These are phyloP conservation scores for Epichloe amarillans DNA, from an alignment of 2,329 filamentous ascomycete genomes.

Conservation along the genomic window DNA sequence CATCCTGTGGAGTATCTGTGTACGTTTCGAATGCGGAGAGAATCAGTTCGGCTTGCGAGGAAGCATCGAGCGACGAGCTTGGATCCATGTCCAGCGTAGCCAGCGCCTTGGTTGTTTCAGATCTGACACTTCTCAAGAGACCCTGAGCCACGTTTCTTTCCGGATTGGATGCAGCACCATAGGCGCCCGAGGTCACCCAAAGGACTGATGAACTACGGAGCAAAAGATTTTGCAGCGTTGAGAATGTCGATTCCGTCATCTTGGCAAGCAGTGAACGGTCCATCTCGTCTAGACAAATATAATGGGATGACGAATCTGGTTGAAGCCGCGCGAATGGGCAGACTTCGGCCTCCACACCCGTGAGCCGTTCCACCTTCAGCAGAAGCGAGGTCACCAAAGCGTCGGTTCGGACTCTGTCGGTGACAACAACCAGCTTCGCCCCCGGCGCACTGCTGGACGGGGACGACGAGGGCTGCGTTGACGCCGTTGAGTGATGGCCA, in stretches of 20 bases:
- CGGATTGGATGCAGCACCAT: constrained; percentile 21
- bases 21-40: constrained; percentile 11
- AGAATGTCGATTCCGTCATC: constrained; percentile 25
- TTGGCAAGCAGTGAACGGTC: constrained; percentile 28
- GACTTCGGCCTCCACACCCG: constrained; percentile 9
- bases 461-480: not conserved
- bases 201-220: constrained; percentile 22
- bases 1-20: constrained; percentile 1
- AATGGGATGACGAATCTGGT: constrained; percentile 10
- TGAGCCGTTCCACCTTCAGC: not conserved
- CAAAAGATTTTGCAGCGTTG: constrained; percentile 22
- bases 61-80: constrained; percentile 4
- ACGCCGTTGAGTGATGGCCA: not conserved
- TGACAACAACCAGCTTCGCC: constrained; percentile 12
- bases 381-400: constrained; percentile 11
- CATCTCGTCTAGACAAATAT: constrained; percentile 31
- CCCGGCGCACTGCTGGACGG: no score
- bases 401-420: constrained; percentile 10
- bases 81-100: constrained; percentile 33
- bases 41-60: constrained; percentile 19
- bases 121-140: constrained; percentile 31
- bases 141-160: constrained; percentile 32
- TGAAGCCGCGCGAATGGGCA: constrained; percentile 9
- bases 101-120: constrained; percentile 31
- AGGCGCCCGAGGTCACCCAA: constrained; percentile 28